phyloP scores from a whole-genome alignment of 345 rosid genomes.

The Brassica rapa region DNA sequence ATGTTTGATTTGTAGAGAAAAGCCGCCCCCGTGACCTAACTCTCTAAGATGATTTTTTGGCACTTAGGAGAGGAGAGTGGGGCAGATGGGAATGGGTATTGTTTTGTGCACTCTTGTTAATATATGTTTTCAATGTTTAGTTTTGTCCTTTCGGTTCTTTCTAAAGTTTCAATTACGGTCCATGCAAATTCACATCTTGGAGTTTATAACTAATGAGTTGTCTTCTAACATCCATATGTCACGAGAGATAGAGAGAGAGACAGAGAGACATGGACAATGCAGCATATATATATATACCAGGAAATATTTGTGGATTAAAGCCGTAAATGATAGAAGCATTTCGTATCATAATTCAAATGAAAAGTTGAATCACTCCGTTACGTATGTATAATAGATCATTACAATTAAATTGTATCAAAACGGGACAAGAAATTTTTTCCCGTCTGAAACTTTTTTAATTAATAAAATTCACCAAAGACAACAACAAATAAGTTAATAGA shows the following conservation, averaged over 20 bases:
- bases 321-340: neutral
- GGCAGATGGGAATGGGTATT: conserved; percentile 38
- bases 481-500: too few species aligned
- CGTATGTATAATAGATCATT: neutral
- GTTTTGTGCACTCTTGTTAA: conserved; percentile 39
- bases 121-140: conserved; percentile 20
- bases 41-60: conserved; percentile 30
- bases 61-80: conserved; percentile 41
- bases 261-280: conserved; percentile 13
- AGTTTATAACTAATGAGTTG: conserved; percentile 29
- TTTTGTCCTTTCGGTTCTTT: conserved; percentile 34
- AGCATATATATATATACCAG: neutral
- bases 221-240: conserved; percentile 12
- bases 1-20: conserved; percentile 31
- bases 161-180: conserved; percentile 6
- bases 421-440: neutral
- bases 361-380: neutral
- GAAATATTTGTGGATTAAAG: neutral
- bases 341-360: neutral
- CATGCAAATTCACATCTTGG: conserved; percentile 31
- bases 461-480: too few species aligned
- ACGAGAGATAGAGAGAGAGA: conserved; percentile 10
- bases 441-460: too few species aligned
- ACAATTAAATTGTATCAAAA: neutral
- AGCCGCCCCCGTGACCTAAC: conserved; percentile 42